Conservation (phyloP, 371 early-diverging fungal genomes). For the Mucor circinelloides region DNA sequence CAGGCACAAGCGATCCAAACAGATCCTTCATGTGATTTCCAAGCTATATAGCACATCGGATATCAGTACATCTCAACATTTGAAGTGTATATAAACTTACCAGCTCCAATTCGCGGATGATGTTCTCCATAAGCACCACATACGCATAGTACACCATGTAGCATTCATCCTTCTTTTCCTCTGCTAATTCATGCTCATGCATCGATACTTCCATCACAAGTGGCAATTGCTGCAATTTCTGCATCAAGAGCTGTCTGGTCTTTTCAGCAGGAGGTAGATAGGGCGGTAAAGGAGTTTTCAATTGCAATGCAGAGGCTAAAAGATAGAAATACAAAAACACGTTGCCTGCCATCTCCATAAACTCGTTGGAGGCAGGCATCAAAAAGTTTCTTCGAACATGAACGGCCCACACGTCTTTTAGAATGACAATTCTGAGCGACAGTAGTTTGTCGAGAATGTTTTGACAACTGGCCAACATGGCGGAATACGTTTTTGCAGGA, state of each 20-base stretch:
- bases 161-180: slow-evolving; percentile 50
- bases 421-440: slow-evolving; percentile 67
- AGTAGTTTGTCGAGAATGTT: slow-evolving; percentile 73
- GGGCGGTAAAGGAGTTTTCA: slow-evolving; percentile 84
- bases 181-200: slow-evolving; percentile 27
- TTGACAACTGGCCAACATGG: slow-evolving; percentile 71
- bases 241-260: slow-evolving; percentile 47
- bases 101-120: slow-evolving; percentile 73
- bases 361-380: slow-evolving; percentile 57
- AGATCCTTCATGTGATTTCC: slow-evolving; percentile 44
- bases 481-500: slow-evolving; percentile 65
- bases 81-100: slow-evolving; percentile 12
- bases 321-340: slow-evolving; percentile 78
- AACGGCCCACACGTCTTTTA: slow-evolving; percentile 63
- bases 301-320: slow-evolving; percentile 73
- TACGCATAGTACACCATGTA: slow-evolving; percentile 84
- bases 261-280: slow-evolving; percentile 74
- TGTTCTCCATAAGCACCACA: slow-evolving; percentile 74
- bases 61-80: no score
- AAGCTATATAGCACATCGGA: slow-evolving; percentile 29
- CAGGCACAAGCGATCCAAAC: slow-evolving; percentile 44
- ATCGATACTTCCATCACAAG: not conserved
- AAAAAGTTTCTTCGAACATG: slow-evolving; percentile 57
- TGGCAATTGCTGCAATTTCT: slow-evolving; percentile 52
- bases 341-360: slow-evolving; percentile 71